Evolutionary conservation across 1,139 yeast genomes (phyloP).

Genomic region (Suhomyces atakaporum): DNA sequence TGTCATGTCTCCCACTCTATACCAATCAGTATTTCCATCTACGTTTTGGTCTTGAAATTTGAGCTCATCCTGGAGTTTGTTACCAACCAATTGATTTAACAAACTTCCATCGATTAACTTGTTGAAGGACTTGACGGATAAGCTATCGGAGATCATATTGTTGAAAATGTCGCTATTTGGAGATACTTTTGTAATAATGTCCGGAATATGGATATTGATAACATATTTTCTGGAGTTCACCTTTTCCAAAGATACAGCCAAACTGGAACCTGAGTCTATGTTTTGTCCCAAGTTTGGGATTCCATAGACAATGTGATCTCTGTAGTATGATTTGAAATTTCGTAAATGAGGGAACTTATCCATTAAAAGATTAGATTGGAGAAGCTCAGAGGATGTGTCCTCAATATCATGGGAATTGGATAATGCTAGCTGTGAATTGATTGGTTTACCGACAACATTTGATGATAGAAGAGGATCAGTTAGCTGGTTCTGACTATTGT

Average conservation of each 20-base stretch:
- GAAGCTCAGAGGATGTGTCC: neutral
- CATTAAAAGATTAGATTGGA: conserved; percentile 1
- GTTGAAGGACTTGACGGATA: conserved; percentile 13
- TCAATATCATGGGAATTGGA: conserved; percentile 21
- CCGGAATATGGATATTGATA: conserved; percentile 50
- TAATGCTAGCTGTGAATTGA: conserved; percentile 23
- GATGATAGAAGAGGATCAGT: conserved; percentile 38
- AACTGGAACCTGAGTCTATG: neutral
- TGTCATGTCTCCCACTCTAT: conserved; percentile 19
- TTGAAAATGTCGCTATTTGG: conserved; percentile 31
- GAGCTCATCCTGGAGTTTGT: conserved; percentile 14
- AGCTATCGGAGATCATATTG: conserved; percentile 16
- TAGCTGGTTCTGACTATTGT: conserved; percentile 20
- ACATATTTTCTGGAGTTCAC: conserved; percentile 32
- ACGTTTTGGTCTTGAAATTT: conserved; percentile 17
- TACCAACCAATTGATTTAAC: conserved; percentile 17
- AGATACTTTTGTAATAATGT: conserved; percentile 33
- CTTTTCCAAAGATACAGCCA: conserved; percentile 39
- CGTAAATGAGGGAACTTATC: conserved; percentile 37
- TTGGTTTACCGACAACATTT: conserved; percentile 28
- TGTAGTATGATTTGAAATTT: conserved; percentile 23
- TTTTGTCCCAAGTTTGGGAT: conserved; percentile 18
- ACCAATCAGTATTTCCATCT: conserved; percentile 11
- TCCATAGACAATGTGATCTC: conserved; percentile 33
- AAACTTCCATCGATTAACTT: conserved; percentile 13